phyloP scores from a whole-genome alignment of 352 stramenopile species.

The Blastocystis hominis region DNA sequence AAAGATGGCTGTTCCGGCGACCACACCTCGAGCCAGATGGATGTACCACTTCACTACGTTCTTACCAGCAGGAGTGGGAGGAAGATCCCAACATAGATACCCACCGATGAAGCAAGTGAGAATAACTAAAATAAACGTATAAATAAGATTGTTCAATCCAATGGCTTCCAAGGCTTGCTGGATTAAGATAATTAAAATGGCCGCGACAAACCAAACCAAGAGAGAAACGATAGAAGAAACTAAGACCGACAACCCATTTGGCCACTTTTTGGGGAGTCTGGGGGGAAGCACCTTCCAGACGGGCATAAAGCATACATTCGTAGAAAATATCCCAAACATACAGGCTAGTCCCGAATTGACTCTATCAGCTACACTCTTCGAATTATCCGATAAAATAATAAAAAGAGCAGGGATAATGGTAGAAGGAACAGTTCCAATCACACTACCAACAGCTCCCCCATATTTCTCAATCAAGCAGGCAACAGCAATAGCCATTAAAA shows the following conservation, averaged over 20 bases:
- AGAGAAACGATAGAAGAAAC: background rate
- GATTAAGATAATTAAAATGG: background rate
- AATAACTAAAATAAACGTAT: background rate
- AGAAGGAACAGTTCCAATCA: conserved; percentile 29
- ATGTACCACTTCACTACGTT: conserved; percentile 39
- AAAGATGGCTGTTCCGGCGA: background rate
- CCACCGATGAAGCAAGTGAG: background rate
- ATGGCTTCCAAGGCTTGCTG: background rate
- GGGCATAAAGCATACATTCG: conserved; percentile 52
- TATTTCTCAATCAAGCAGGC: conserved; percentile 18
- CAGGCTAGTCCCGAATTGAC: background rate
- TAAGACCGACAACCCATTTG: background rate
- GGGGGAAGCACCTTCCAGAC: conserved; percentile 33
- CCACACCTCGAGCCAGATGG: background rate
- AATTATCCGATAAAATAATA: background rate
- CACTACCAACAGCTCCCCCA: conserved; percentile 40
- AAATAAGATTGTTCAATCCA: conserved; percentile 1
- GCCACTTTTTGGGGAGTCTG: conserved; percentile 8
- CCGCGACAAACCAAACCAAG: background rate
- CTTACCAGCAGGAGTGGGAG: conserved; percentile 45
- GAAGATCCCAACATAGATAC: background rate
- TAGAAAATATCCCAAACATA: background rate
- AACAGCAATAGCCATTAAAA: conserved; percentile 45
- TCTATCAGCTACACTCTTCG: background rate
- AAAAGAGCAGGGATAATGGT: conserved; percentile 32